A percentile compares a stretch with the other conserved stretches of the same genome.
These are phyloP conservation scores for Tylopilus rubrobrunneus DNA, from an alignment of 768 basidiomycete genomes.

Conservation along the genomic window DNA sequence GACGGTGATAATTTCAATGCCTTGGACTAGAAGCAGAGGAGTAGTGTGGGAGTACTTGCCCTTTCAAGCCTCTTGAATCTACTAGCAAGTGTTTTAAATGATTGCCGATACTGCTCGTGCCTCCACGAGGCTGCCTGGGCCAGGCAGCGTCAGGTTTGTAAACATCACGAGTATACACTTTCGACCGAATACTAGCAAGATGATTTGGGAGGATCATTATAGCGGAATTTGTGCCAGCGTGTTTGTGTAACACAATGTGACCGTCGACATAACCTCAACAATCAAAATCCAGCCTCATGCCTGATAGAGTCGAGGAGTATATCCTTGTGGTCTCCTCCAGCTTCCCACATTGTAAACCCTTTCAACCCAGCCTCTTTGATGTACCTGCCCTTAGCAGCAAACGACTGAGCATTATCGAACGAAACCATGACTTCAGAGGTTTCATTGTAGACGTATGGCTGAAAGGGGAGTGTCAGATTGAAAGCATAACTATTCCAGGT, in stretches of 20 bases:
- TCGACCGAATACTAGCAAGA: background rate
- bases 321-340: constrained; percentile 59
- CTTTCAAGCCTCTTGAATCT: too few relatives aligned
- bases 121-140: too few relatives aligned
- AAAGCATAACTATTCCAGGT: background rate
- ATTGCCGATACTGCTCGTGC: constrained; percentile 36
- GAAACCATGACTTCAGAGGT: constrained; percentile 56
- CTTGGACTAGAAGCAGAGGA: too few relatives aligned
- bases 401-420: constrained; percentile 60
- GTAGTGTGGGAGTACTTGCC: too few relatives aligned
- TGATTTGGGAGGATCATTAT: background rate
- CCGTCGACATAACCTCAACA: background rate
- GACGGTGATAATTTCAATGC: constrained; percentile 4
- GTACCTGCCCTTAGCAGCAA: constrained; percentile 56
- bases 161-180: constrained; percentile 31
- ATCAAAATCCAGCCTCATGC: background rate
- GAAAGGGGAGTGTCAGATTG: constrained; percentile 30
- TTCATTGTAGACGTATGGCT: constrained; percentile 68
- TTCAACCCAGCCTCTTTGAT: constrained; percentile 48
- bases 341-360: constrained; percentile 73
- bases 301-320: constrained; percentile 39
- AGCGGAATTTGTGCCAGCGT: background rate
- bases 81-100: too few relatives aligned
- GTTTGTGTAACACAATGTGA: background rate
- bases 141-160: too few relatives aligned